Conservation (phyloP, 495 filamentous ascomycete genomes). For the Hypoxylon fuscum region DNA sequence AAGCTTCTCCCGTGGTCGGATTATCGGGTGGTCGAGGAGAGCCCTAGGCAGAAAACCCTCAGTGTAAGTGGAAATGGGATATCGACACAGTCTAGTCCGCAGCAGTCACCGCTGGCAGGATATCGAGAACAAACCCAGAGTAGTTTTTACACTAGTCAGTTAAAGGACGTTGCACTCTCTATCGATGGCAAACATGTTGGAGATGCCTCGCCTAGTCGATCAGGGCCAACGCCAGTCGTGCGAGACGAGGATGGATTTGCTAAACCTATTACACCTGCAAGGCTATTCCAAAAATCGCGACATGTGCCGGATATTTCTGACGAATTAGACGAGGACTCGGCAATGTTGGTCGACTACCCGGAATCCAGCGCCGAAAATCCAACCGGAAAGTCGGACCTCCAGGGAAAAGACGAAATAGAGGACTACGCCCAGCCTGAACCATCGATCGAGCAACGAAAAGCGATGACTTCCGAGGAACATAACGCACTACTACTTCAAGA, state of each 20-base stretch:
- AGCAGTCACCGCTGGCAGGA: slow-evolving; percentile 53
- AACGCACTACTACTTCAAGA: slow-evolving; percentile 84
- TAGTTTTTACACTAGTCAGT: slow-evolving; percentile 82
- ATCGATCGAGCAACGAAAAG: slow-evolving; percentile 45
- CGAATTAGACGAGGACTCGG: slow-evolving; percentile 19
- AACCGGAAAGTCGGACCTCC: background rate
- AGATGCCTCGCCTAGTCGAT: slow-evolving; percentile 20
- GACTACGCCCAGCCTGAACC: slow-evolving; percentile 8
- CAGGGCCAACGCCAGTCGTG: background rate
- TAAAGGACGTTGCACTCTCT: slow-evolving; percentile 54
- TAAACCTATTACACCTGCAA: background rate
- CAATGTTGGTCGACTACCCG: slow-evolving; percentile 22
- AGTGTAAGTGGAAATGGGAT: slow-evolving; percentile 74
- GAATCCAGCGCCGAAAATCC: slow-evolving; percentile 4
- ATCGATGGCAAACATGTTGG: slow-evolving; percentile 20
- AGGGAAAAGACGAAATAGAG: slow-evolving; percentile 40
- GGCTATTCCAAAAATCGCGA: slow-evolving; percentile 8
- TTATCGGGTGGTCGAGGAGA: slow-evolving; percentile 83
- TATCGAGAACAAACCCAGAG: slow-evolving; percentile 80
- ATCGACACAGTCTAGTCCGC: slow-evolving; percentile 66
- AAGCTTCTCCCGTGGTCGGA: slow-evolving; percentile 83
- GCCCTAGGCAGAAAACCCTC: slow-evolving; percentile 77
- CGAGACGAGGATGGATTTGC: background rate
- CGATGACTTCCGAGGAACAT: slow-evolving; percentile 87
- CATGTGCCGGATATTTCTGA: slow-evolving; percentile 3